These are phyloP conservation scores for Starmerella powellii DNA, from an alignment of 805 yeast genomes.

Conservation along the genomic window DNA sequence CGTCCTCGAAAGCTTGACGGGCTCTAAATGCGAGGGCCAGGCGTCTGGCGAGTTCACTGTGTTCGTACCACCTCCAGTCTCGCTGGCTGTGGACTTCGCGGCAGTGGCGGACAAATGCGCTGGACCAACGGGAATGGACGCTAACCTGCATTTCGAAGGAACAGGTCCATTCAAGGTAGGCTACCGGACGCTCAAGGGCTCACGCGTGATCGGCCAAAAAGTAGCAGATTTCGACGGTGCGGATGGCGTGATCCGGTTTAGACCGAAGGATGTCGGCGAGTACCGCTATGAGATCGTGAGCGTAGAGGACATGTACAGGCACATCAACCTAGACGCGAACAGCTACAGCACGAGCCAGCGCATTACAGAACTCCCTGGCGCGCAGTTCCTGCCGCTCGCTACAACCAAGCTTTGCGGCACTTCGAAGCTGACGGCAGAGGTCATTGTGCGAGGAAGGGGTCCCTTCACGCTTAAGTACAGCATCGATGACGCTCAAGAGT, in stretches of 20 bases:
- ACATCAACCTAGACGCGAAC: constrained; percentile 18
- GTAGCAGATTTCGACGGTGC: constrained; percentile 16
- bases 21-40: constrained; percentile 55
- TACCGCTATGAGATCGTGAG: constrained; percentile 71
- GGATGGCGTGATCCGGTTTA: constrained; percentile 42
- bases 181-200: constrained; percentile 39
- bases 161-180: constrained; percentile 70
- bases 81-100: constrained; percentile 33
- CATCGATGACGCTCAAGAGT: constrained; percentile 27
- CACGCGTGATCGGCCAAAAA: constrained; percentile 19
- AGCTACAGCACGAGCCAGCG: constrained; percentile 26
- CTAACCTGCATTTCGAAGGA: constrained; percentile 58
- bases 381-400: constrained; percentile 26
- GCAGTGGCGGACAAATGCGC: constrained; percentile 78
- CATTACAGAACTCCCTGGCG: constrained; percentile 32
- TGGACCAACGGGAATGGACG: constrained; percentile 77
- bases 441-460: constrained; percentile 61
- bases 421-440: constrained; percentile 33
- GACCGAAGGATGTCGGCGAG: constrained; percentile 70
- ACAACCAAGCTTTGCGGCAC: constrained; percentile 13
- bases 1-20: constrained; percentile 40
- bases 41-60: constrained; percentile 46
- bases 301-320: constrained; percentile 36
- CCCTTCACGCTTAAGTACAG: constrained; percentile 68
- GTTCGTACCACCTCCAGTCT: constrained; percentile 47